phyloP scores from a whole-genome alignment of 495 filamentous ascomycete genomes.

The Hypoxylon trugodes region DNA sequence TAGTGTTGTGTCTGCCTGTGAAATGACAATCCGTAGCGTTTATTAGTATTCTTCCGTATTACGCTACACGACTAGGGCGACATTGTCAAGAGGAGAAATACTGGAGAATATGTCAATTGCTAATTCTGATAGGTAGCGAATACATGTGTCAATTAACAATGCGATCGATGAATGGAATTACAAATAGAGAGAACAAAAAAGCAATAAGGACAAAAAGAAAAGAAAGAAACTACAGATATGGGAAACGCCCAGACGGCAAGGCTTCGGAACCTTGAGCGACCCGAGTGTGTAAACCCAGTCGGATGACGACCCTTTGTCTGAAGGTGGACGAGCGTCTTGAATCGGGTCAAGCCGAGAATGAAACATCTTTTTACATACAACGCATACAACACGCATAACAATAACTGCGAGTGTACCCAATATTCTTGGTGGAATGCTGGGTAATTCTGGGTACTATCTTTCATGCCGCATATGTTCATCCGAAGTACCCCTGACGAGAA shows the following conservation, averaged over 20 bases:
- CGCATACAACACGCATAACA: too few species aligned
- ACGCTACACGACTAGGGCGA: conserved; percentile 6
- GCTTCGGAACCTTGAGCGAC: conserved; percentile 20
- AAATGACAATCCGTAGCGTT: conserved; percentile 11
- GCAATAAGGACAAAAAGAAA: too few species aligned
- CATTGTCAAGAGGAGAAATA: background rate
- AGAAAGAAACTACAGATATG: too few species aligned
- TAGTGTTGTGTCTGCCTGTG: conserved; percentile 7
- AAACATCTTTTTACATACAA: too few species aligned
- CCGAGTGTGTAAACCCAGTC: conserved; percentile 11
- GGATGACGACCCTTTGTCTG: conserved; percentile 15
- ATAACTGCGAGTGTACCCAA: background rate
- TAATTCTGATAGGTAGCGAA: conserved; percentile 4
- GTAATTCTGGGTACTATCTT: too few species aligned
- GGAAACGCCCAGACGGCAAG: conserved; percentile 4
- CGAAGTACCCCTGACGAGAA: conserved; percentile 4
- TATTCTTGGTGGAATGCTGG: conserved; percentile 3
- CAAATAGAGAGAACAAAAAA: too few species aligned
- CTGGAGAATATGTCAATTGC: conserved; percentile 1
- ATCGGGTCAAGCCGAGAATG: conserved; percentile 38
- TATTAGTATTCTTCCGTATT: conserved; percentile 7
- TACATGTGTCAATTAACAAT: too few species aligned
- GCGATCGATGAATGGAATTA: too few species aligned
- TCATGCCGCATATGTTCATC: conserved; percentile 8
- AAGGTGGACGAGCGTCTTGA: conserved; percentile 11